Evolutionary conservation across 2,329 filamentous ascomycete species (phyloP).

Genomic region (Zarea fungicola): DNA sequence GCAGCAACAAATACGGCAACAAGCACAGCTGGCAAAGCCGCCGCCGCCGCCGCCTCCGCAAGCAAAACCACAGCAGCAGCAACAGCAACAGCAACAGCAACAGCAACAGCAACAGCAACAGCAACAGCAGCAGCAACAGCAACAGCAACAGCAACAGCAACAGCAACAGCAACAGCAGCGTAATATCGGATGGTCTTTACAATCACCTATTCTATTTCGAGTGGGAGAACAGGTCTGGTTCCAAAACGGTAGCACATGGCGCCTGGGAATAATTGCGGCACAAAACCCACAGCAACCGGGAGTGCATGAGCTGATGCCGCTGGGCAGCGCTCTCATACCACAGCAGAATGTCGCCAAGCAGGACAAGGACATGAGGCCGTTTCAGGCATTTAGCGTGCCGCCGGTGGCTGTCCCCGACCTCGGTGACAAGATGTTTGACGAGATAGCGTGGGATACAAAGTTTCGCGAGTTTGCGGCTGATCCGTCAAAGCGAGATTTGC

Average conservation of each 20-base stretch:
- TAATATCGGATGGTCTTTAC: slow-evolving; percentile 26
- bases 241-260: slow-evolving; percentile 41
- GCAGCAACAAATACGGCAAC: slow-evolving; percentile 7
- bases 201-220: slow-evolving; percentile 37
- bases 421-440: slow-evolving; percentile 34
- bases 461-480: slow-evolving; percentile 30
- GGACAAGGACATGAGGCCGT: slow-evolving; percentile 41
- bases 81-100: slow-evolving; percentile 10
- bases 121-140: slow-evolving; percentile 14
- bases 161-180: slow-evolving; percentile 3
- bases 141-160: slow-evolving; percentile 17
- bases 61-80: slow-evolving; percentile 15
- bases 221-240: slow-evolving; percentile 48
- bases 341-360: slow-evolving; percentile 35
- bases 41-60: slow-evolving; percentile 16
- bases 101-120: slow-evolving; percentile 14
- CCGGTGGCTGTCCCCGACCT: slow-evolving; percentile 34
- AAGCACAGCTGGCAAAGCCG: slow-evolving; percentile 14
- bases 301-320: slow-evolving; percentile 35
- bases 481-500: slow-evolving; percentile 32
- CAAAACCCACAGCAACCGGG: slow-evolving; percentile 25
- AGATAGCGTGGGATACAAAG: slow-evolving; percentile 38
- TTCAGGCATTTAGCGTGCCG: slow-evolving; percentile 47
- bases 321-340: slow-evolving; percentile 33
- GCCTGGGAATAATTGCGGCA: slow-evolving; percentile 40